phyloP scores from a whole-genome alignment of 1,139 yeast species.

The Eremothecium coryli region DNA sequence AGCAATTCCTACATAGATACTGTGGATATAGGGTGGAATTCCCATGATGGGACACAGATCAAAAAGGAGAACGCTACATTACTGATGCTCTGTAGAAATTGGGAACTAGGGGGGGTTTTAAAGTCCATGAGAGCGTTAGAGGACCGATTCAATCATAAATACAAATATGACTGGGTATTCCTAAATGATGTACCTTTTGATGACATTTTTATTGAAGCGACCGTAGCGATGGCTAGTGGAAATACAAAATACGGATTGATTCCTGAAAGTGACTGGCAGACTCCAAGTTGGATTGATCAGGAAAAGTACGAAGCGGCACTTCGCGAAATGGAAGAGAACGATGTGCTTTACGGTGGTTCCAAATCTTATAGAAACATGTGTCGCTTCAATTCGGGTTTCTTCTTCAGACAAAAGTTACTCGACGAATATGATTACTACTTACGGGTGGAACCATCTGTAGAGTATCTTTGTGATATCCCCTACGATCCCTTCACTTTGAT shows the following conservation, averaged over 20 bases:
- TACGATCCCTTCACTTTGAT: constrained; percentile 82
- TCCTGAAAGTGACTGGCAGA: constrained; percentile 62
- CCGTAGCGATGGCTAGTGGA: constrained; percentile 69
- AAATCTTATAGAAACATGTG: constrained; percentile 78
- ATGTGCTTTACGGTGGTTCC: constrained; percentile 68
- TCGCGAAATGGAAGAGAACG: constrained; percentile 45
- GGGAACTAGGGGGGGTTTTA: constrained; percentile 55
- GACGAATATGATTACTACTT: constrained; percentile 73
- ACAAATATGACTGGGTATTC: constrained; percentile 79
- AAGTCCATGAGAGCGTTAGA: constrained; percentile 60
- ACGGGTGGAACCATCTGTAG: constrained; percentile 87
- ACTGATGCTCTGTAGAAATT: constrained; percentile 62
- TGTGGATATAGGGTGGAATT: constrained; percentile 35
- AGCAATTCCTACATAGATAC: constrained; percentile 40
- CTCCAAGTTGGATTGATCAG: constrained; percentile 42
- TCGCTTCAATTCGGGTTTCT: constrained; percentile 73
- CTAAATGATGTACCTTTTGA: constrained; percentile 75
- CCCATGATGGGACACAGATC: constrained; percentile 37
- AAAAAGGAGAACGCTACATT: constrained; percentile 51
- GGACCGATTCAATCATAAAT: constrained; percentile 58
- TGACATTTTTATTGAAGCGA: constrained; percentile 51
- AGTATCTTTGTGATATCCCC: constrained; percentile 69
- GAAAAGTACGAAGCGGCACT: constrained; percentile 39
- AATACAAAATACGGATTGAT: constrained; percentile 64
- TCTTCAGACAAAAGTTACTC: constrained; percentile 64